Conservation (phyloP, 2,329 filamentous ascomycete genomes). For the Trichoderma breve region DNA sequence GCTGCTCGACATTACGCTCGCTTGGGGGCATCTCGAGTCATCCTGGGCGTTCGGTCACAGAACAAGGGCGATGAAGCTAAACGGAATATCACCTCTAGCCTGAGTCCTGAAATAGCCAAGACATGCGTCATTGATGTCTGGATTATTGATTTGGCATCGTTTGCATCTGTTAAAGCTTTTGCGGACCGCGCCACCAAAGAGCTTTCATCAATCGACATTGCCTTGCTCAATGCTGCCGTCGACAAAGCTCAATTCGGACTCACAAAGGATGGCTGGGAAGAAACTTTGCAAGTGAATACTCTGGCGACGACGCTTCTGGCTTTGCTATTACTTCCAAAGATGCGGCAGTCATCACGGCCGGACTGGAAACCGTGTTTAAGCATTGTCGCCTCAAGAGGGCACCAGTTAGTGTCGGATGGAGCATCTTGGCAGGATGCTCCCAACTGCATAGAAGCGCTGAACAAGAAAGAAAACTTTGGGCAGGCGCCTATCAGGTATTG, state of each 20-base stretch:
- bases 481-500: background rate
- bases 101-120: background rate
- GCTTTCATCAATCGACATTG: conserved; percentile 24
- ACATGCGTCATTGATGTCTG: conserved; percentile 4
- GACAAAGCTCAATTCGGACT: conserved; percentile 22
- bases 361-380: conserved; percentile 18
- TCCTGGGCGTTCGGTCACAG: conserved; percentile 7
- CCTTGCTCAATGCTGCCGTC: conserved; percentile 32
- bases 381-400: conserved; percentile 14
- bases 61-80: background rate
- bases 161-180: conserved; percentile 13
- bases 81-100: background rate
- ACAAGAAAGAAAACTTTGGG: background rate
- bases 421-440: conserved; percentile 3
- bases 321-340: conserved; percentile 40
- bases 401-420: background rate
- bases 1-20: conserved; percentile 37
- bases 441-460: background rate
- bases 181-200: background rate
- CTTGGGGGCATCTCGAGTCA: conserved; percentile 27
- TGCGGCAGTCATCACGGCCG: conserved; percentile 13
- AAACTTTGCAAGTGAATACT: conserved; percentile 56
- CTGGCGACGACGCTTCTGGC: conserved; percentile 55
- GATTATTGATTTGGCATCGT: conserved; percentile 5
- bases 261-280: conserved; percentile 45